phyloP scores from a whole-genome alignment of 2,329 filamentous ascomycete genomes.

The Trichoderma cornu-damae region DNA sequence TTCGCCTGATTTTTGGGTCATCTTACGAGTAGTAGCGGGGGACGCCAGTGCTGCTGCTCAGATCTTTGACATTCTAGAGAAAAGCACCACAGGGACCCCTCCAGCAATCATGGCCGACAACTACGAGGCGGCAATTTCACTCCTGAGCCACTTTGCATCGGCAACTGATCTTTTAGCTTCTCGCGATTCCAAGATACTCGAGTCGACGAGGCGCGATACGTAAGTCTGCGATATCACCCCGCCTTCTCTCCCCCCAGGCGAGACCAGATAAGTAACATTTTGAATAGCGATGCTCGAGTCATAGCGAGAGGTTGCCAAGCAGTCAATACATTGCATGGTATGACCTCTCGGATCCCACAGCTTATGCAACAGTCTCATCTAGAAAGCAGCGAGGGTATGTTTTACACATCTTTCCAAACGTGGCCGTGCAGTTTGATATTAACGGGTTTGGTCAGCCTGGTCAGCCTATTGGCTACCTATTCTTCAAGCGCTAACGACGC shows the following conservation, averaged over 20 bases:
- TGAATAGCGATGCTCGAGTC: slow-evolving; percentile 50
- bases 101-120: slow-evolving; percentile 91
- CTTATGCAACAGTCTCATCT: slow-evolving; percentile 92
- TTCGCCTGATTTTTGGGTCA: slow-evolving; percentile 95
- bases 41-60: slow-evolving; percentile 65
- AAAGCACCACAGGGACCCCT: slow-evolving; percentile 65
- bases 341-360: slow-evolving; percentile 75
- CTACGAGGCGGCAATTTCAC: slow-evolving; percentile 77
- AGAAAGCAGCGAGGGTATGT: slow-evolving; percentile 71
- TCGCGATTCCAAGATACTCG: slow-evolving; percentile 5
- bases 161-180: slow-evolving; percentile 49
- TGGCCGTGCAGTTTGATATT: slow-evolving; percentile 3
- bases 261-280: slow-evolving; percentile 31
- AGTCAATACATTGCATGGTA: slow-evolving; percentile 71
- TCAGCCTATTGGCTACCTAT: slow-evolving; percentile 96
- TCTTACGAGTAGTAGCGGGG: slow-evolving; percentile 69
- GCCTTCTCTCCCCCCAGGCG: too few species aligned
- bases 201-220: neutral
- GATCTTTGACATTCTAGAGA: slow-evolving; percentile 84
- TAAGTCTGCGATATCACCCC: neutral
- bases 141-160: slow-evolving; percentile 86
- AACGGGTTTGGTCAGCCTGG: slow-evolving; percentile 61
- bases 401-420: neutral
- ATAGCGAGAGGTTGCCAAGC: slow-evolving; percentile 76
- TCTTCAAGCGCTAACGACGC: slow-evolving; percentile 78